phyloP scores from a whole-genome alignment of 2,329 filamentous ascomycete species.

The Thielaviopsis ethacetica region DNA sequence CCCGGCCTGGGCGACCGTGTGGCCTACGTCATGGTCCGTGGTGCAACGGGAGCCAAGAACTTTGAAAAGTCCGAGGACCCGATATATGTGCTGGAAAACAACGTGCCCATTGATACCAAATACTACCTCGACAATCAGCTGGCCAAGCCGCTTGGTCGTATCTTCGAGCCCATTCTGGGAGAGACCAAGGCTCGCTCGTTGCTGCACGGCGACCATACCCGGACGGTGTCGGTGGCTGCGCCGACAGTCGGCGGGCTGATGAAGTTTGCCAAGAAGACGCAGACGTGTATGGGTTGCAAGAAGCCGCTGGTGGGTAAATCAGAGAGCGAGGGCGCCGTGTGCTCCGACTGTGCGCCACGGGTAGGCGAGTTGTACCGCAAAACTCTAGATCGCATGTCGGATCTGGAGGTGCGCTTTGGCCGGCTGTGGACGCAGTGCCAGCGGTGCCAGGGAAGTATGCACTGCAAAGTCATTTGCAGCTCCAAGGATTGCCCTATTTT shows the following conservation, averaged over 20 bases:
- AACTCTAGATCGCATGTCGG: conserved; percentile 71
- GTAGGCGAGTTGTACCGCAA: conserved; percentile 90
- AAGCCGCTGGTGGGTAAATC: conserved; percentile 71
- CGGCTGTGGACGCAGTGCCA: conserved; percentile 97
- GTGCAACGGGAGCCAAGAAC: conserved; percentile 75
- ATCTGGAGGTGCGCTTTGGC: conserved; percentile 84
- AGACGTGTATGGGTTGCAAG: conserved; percentile 98
- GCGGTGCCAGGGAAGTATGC: conserved; percentile 91
- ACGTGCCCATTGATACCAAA: conserved; percentile 91
- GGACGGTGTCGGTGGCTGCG: conserved; percentile 82
- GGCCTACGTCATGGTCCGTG: conserved; percentile 95
- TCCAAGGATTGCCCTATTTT: conserved; percentile 97
- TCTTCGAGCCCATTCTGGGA: conserved; percentile 94
- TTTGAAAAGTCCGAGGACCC: conserved; percentile 97
- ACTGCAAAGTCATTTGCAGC: conserved; percentile 95
- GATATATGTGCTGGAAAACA: conserved; percentile 93
- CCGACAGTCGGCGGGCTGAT: conserved; percentile 86
- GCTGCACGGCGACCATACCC: conserved; percentile 83
- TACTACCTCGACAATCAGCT: conserved; percentile 99
- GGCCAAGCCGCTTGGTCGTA: conserved; percentile 80
- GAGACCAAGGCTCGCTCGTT: conserved; percentile 79
- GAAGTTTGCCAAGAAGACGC: conserved; percentile 96
- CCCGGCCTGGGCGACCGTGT: conserved; percentile 89
- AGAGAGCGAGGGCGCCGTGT: conserved; percentile 75
- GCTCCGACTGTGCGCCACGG: conserved; percentile 66